Base-by-base conservation (phyloP, 2,329 filamentous ascomycete species). In the Talaromyces verruculosus region DNA sequence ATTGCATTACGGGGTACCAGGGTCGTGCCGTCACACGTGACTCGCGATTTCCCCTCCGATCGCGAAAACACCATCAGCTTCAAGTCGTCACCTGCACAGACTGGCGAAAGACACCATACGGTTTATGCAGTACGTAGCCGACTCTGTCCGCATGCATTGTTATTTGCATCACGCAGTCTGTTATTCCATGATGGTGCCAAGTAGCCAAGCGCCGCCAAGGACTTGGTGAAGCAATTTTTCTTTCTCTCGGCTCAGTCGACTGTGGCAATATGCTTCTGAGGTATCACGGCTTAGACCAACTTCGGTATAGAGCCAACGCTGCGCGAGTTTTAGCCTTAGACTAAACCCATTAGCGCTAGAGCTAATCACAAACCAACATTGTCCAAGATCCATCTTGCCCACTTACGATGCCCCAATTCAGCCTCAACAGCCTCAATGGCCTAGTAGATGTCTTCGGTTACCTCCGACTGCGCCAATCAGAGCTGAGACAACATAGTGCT, bases 391-490 rank as follows among this genome's bases (percentile, higher is more conserved):
- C 10, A 15, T 22, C 11, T 15, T 22, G 53, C n/a, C 64, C 64
- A 65, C 22, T 47, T 22, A 25, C 2, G 3, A 11, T 25, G 33
- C 64, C 49, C 4, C 33, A 63, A 62, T 63, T 62, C 59, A 65
- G 64, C 64, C 64, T 57, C 64, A 58, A 11, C 4, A 57, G 30
- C 53, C 33, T 22, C 53, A 25, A 39, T 8, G 30, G 28, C 13
- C 45, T 41, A 22, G 51, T 41, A 22, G 51, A 28, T 6, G 11
- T 10, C 25, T 8, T 28, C 53, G 43, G 28, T n/a, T 35, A 17
- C 17, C 11, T 22, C 64, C 28, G 6, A 19, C 4, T n/a, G 13
- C 30, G 25, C 64, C 64, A 65, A 65, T 65, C 58, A 62, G 39
- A 8, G n/a, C 13, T 2, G 15, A 11, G 19, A 17, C 17, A 35